These are phyloP conservation scores for Fraxinus greggii DNA, from an alignment of 305 asterid species.

Conservation along the genomic window DNA sequence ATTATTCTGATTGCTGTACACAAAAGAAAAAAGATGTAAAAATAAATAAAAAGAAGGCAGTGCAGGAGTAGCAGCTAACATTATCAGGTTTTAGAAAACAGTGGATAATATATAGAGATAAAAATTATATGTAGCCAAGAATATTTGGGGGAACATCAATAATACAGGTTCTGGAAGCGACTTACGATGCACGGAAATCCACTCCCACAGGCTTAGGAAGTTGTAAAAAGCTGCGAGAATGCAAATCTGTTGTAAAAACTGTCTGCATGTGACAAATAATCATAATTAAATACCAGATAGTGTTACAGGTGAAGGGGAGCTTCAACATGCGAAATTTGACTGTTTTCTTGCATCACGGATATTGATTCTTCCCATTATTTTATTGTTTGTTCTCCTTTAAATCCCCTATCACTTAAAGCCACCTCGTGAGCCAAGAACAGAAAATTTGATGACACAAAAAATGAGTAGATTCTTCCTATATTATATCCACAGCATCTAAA, in stretches of 20 bases:
- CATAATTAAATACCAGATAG: slow-evolving; percentile 19
- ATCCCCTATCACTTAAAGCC: background rate
- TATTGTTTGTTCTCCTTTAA: background rate
- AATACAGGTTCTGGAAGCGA: slow-evolving; percentile 25
- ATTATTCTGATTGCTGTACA: background rate
- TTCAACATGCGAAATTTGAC: background rate
- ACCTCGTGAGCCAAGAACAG: background rate
- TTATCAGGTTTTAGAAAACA: background rate
- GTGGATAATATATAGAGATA: background rate
- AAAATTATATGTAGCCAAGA: background rate
- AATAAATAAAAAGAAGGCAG: background rate
- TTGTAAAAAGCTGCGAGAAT: slow-evolving; percentile 74
- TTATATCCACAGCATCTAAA: background rate
- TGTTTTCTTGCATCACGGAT: background rate
- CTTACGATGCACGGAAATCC: slow-evolving; percentile 97
- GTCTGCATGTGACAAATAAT: slow-evolving; percentile 50
- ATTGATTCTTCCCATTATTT: background rate
- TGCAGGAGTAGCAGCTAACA: background rate
- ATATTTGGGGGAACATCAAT: slow-evolving; percentile 3
- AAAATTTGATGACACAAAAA: background rate
- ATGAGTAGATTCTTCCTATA: background rate
- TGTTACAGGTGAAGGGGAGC: slow-evolving; percentile 2
- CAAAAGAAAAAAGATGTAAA: background rate
- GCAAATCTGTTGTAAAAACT: slow-evolving; percentile 83
- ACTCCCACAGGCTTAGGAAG: slow-evolving; percentile 94